These are phyloP conservation scores for Fusarium virguliforme DNA, from an alignment of 2,329 filamentous ascomycete genomes.

Conservation along the genomic window DNA sequence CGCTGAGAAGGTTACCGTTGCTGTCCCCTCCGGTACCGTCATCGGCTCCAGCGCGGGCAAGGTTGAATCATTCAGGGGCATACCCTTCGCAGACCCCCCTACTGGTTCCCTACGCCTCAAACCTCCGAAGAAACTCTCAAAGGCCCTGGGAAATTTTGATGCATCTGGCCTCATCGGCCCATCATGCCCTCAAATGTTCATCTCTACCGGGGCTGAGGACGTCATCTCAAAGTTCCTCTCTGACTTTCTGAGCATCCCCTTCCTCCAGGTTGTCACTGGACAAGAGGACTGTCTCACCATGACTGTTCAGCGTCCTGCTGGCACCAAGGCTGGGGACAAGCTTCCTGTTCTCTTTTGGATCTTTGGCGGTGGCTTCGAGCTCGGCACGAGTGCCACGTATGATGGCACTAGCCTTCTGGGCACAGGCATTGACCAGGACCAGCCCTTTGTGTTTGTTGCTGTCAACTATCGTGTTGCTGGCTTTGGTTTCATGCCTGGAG, in stretches of 20 bases:
- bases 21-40: constrained; percentile 71
- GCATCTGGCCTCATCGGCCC: constrained; percentile 69
- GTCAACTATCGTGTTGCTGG: constrained; percentile 85
- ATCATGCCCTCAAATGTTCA: constrained; percentile 81
- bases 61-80: constrained; percentile 80
- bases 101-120: constrained; percentile 77
- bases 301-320: constrained; percentile 72
- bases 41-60: constrained; percentile 62
- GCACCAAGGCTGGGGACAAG: constrained; percentile 68
- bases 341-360: constrained; percentile 81
- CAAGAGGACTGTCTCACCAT: constrained; percentile 78
- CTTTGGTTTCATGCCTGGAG: constrained; percentile 81
- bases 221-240: constrained; percentile 64
- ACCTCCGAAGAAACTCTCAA: constrained; percentile 74
- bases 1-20: constrained; percentile 66
- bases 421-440: constrained; percentile 59
- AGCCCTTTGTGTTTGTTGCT: constrained; percentile 80
- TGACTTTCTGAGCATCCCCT: constrained; percentile 67
- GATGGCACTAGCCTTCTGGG: constrained; percentile 65
- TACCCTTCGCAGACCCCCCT: constrained; percentile 82
- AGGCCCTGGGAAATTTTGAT: constrained; percentile 72
- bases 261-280: constrained; percentile 70
- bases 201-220: constrained; percentile 64
- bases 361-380: constrained; percentile 76
- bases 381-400: constrained; percentile 68